Conservation (phyloP, 495 filamentous ascomycete genomes). For the Aspergillus sclerotioniger region DNA sequence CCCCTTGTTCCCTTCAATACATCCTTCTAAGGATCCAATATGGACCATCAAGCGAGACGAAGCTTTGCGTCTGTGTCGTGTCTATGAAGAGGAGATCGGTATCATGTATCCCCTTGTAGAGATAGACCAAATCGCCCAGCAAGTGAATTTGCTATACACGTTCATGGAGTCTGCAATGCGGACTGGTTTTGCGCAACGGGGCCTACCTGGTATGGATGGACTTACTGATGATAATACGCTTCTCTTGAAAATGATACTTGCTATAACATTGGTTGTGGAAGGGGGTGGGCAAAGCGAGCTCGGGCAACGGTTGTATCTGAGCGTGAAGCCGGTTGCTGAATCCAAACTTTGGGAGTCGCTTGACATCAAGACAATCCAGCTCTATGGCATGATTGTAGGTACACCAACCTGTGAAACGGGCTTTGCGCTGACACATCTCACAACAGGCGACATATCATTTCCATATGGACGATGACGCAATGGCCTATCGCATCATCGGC, state of each 20-base stretch:
- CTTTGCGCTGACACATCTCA: constrained; percentile 5
- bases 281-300: constrained; percentile 72
- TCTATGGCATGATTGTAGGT: constrained; percentile 68
- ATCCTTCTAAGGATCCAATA: constrained; percentile 65
- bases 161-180: constrained; percentile 68
- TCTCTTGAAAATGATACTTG: constrained; percentile 76
- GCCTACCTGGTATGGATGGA: constrained; percentile 55
- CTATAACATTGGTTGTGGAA: constrained; percentile 69
- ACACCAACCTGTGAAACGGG: not conserved
- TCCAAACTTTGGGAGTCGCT: constrained; percentile 64
- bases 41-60: constrained; percentile 72
- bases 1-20: constrained; percentile 30
- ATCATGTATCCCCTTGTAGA: constrained; percentile 82
- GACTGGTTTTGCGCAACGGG: constrained; percentile 56
- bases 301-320: constrained; percentile 66
- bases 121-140: constrained; percentile 61
- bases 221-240: constrained; percentile 67
- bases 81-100: constrained; percentile 81
- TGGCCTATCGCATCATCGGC: constrained; percentile 78
- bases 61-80: constrained; percentile 63
- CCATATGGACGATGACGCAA: constrained; percentile 73
- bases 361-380: constrained; percentile 66
- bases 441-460: constrained; percentile 78
- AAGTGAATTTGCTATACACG: constrained; percentile 62
- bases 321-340: constrained; percentile 66